phyloP scores from a whole-genome alignment of 768 basidiomycete species.

The Mycena kentingensis region DNA sequence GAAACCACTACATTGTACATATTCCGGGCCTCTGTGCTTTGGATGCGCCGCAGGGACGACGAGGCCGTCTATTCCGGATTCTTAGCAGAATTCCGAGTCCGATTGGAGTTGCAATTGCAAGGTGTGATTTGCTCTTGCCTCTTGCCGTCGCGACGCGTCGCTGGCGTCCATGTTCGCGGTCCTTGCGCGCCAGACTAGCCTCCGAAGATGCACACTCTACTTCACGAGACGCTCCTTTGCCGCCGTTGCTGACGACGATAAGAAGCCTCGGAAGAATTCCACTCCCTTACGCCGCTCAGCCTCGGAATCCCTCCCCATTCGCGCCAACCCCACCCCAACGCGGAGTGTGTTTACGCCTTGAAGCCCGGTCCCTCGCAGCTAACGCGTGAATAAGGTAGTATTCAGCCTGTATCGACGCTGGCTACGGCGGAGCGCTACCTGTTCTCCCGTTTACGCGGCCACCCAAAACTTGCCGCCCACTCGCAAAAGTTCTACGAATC shows the following conservation, averaged over 20 bases:
- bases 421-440: slow-evolving; percentile 86
- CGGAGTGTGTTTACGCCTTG: slow-evolving; percentile 61
- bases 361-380: slow-evolving; percentile 64
- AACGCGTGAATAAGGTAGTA: slow-evolving; percentile 61
- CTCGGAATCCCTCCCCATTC: slow-evolving; percentile 82
- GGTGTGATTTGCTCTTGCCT: not conserved
- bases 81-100: too few relatives aligned
- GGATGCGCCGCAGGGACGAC: too few relatives aligned
- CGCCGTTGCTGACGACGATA: slow-evolving; percentile 13
- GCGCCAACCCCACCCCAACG: slow-evolving; percentile 87
- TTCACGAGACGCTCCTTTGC: slow-evolving; percentile 12
- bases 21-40: too few relatives aligned
- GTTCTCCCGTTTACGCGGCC: slow-evolving; percentile 59
- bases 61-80: too few relatives aligned
- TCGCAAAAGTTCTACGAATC: slow-evolving; percentile 71
- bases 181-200: slow-evolving; percentile 7
- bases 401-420: slow-evolving; percentile 75
- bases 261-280: slow-evolving; percentile 53
- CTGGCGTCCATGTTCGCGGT: slow-evolving; percentile 3
- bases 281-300: slow-evolving; percentile 83
- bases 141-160: slow-evolving; percentile 9
- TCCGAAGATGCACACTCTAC: slow-evolving; percentile 10
- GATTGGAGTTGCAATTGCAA: too few relatives aligned
- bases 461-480: slow-evolving; percentile 51
- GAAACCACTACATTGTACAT: too few relatives aligned